These are phyloP conservation scores for Fusarium sp. DNA, from an alignment of 2,329 filamentous ascomycete genomes.

Conservation along the genomic window DNA sequence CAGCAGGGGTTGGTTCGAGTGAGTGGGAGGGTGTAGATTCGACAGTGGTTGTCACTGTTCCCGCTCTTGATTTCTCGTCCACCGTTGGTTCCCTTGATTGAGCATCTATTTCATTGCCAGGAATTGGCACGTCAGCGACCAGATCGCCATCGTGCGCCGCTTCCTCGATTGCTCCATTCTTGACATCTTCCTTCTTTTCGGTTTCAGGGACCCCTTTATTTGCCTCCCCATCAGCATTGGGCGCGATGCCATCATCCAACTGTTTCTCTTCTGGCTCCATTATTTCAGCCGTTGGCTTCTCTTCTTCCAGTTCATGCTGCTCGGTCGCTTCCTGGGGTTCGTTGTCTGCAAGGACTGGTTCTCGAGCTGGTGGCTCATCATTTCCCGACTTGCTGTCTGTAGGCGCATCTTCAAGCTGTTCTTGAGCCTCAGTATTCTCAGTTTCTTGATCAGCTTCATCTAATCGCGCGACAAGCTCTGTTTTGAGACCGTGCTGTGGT, in stretches of 20 bases:
- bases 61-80: constrained; percentile 18
- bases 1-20: constrained; percentile 18
- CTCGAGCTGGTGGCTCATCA: constrained; percentile 7
- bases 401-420: constrained; percentile 16
- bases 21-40: constrained; percentile 19
- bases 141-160: not conserved
- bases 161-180: constrained; percentile 19
- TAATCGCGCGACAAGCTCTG: constrained; percentile 75
- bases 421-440: constrained; percentile 1
- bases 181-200: constrained; percentile 1
- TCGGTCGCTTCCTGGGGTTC: constrained; percentile 4
- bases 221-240: constrained; percentile 2
- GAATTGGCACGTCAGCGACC: constrained; percentile 3
- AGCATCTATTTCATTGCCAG: constrained; percentile 12
- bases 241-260: not conserved
- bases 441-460: constrained; percentile 34
- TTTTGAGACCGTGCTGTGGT: constrained; percentile 74
- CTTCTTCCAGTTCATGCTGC: constrained; percentile 5
- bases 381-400: constrained; percentile 17
- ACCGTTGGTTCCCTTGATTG: constrained; percentile 12
- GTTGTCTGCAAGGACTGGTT: not conserved
- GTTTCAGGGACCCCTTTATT: constrained; percentile 4
- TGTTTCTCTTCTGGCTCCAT: not conserved
- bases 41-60: constrained; percentile 15
- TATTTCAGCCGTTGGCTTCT: constrained; percentile 7